A percentile compares a stretch with the other conserved stretches of the same genome.
Evolutionary conservation across 2,329 filamentous ascomycete species (phyloP).

Genomic region (Sodiomyces alkalinus): DNA sequence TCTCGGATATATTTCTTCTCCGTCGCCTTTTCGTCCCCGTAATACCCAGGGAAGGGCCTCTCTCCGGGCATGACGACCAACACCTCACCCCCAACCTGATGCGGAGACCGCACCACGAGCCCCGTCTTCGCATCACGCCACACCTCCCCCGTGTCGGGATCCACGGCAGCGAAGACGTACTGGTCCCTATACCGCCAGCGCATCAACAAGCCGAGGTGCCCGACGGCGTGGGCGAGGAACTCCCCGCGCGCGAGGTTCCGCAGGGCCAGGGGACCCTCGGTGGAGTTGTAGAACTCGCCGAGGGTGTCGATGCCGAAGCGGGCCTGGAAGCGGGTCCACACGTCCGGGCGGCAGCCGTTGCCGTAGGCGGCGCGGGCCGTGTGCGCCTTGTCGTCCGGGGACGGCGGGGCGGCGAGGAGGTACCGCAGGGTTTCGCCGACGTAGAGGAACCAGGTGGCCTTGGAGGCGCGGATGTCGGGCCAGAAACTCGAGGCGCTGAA

Average conservation of each 20-base stretch:
- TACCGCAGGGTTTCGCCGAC: constrained; percentile 68
- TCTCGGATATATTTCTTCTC: constrained; percentile 47
- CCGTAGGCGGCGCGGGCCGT: constrained; percentile 44
- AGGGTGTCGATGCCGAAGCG: constrained; percentile 37
- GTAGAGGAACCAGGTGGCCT: constrained; percentile 58
- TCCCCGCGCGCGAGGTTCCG: constrained; percentile 42
- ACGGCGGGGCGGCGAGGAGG: constrained; percentile 50
- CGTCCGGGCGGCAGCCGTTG: constrained; percentile 53
- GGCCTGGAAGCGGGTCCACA: constrained; percentile 48
- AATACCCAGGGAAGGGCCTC: constrained; percentile 49
- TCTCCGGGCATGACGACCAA: constrained; percentile 56
- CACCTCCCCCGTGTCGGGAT: constrained; percentile 52
- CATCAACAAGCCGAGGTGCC: constrained; percentile 13
- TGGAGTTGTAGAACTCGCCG: constrained; percentile 63
- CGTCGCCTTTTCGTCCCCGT: constrained; percentile 49
- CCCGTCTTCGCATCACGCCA: constrained; percentile 51
- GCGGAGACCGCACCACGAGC: constrained; percentile 46
- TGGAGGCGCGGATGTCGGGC: constrained; percentile 51
- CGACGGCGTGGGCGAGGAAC: constrained; percentile 40
- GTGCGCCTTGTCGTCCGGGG: constrained; percentile 44
- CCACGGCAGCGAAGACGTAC: too few relatives aligned
- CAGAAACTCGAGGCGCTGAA: constrained; percentile 61
- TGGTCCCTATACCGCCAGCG: constrained; percentile 1
- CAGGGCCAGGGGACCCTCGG: constrained; percentile 53
- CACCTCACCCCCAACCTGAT: too few relatives aligned